Evolutionary conservation across 1,139 yeast genomes (phyloP).

Genomic region (Diutina siamensis): DNA sequence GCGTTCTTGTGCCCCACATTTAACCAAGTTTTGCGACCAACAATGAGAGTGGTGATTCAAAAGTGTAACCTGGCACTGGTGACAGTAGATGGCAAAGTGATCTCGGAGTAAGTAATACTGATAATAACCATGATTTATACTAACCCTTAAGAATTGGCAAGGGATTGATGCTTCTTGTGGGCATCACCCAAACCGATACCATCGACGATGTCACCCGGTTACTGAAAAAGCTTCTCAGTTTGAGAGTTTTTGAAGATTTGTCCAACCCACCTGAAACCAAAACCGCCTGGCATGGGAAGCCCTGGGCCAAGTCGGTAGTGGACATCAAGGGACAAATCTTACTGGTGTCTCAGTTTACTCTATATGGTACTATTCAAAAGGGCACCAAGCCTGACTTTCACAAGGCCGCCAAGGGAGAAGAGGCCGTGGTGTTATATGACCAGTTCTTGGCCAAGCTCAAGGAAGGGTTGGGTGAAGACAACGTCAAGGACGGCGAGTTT

Average conservation of each 20-base stretch:
- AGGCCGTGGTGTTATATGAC: constrained; percentile 60
- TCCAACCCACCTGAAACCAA: constrained; percentile 20
- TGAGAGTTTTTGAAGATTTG: constrained; percentile 63
- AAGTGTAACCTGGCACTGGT: constrained; percentile 83
- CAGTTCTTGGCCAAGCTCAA: constrained; percentile 38
- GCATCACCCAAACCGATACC: constrained; percentile 70
- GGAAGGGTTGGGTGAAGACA: constrained; percentile 44
- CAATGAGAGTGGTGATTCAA: constrained; percentile 82
- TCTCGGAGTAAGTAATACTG: constrained; percentile 36
- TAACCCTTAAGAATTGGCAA: constrained; percentile 29
- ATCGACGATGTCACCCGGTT: constrained; percentile 56
- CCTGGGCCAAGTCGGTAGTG: constrained; percentile 29
- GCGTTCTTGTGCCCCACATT: no score
- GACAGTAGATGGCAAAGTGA: constrained; percentile 55
- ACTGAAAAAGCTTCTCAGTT: constrained; percentile 51
- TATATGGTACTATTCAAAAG: constrained; percentile 72
- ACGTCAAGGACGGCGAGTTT: constrained; percentile 77
- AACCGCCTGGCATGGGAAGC: constrained; percentile 51
- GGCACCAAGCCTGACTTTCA: constrained; percentile 92
- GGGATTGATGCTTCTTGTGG: constrained; percentile 76
- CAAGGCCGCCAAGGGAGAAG: constrained; percentile 65
- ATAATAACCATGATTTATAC: background rate
- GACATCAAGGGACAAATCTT: constrained; percentile 35
- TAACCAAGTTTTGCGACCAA: no score
- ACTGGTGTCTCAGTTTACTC: constrained; percentile 78